Percentiles rank a stretch among this genome's conserved stretches.
phyloP scores from a whole-genome alignment of 129 eudicot species.

The Chrysanthemum seticuspe region DNA sequence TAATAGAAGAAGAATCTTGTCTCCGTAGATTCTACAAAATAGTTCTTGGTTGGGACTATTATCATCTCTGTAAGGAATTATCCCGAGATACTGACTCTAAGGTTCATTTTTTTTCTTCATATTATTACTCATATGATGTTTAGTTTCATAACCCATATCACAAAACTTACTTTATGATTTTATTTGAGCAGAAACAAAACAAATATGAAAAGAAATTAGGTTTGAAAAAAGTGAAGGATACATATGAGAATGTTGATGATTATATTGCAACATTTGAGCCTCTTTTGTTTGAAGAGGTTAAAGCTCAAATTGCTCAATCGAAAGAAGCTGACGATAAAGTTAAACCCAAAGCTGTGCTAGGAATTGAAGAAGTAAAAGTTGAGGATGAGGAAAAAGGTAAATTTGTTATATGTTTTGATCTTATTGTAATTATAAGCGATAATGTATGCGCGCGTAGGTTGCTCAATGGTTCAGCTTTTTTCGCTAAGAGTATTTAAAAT shows the following conservation, averaged over 20 bases:
- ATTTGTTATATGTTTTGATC: not conserved
- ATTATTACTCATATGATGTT: not conserved
- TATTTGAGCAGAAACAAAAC: constrained; percentile 30
- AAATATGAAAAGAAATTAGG: constrained; percentile 42
- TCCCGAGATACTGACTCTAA: constrained; percentile 22
- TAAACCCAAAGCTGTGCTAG: too few species aligned
- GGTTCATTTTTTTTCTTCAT: not conserved
- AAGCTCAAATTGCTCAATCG: constrained; percentile 66
- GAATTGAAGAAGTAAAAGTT: constrained; percentile 27
- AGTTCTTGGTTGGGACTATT: constrained; percentile 88
- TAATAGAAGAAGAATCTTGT: constrained; percentile 55
- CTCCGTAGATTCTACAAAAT: constrained; percentile 71
- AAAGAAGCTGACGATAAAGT: too few species aligned
- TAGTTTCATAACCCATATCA: not conserved
- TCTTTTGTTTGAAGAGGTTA: constrained; percentile 90
- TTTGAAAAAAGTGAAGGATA: constrained; percentile 63
- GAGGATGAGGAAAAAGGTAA: constrained; percentile 70
- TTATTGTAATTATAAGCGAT: not conserved
- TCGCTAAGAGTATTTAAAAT: too few species aligned
- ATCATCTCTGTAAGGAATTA: constrained; percentile 45
- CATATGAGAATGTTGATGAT: constrained; percentile 68
- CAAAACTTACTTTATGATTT: not conserved
- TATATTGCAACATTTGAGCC: constrained; percentile 83
- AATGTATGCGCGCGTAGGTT: too few species aligned
- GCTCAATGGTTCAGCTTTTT: too few species aligned